A percentile compares a stretch with the other conserved stretches of the same genome.
Conservation (phyloP, 192 early-diverging fungal species). For the Spizellomyces sp. region DNA sequence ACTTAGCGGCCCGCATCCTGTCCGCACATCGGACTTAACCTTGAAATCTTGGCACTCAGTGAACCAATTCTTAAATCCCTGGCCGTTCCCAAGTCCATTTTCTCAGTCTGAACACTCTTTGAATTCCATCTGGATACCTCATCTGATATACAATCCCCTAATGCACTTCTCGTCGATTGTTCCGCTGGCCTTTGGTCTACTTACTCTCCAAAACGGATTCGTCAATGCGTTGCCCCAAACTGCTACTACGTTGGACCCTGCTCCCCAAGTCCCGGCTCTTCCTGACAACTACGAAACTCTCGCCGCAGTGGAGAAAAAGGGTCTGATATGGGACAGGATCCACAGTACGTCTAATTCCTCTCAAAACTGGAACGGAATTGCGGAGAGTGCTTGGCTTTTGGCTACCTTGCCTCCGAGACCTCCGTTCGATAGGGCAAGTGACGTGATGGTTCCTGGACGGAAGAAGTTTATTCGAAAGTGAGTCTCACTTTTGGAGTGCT, state of each 20-base stretch:
- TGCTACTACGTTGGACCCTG: neutral
- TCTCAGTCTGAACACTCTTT: too few relatives aligned
- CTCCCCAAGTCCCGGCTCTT: neutral
- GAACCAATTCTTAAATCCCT: too few relatives aligned
- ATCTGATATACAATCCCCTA: too few relatives aligned
- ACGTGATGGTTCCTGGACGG: slow-evolving; percentile 17
- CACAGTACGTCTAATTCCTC: slow-evolving; percentile 2
- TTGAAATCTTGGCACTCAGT: too few relatives aligned
- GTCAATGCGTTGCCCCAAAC: too few relatives aligned
- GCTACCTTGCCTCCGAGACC: slow-evolving; percentile 5
- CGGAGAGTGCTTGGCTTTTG: slow-evolving; percentile 3
- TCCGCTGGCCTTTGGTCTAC: too few relatives aligned
- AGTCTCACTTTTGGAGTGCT: neutral
- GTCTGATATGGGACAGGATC: slow-evolving; percentile 8
- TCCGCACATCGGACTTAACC: too few relatives aligned
- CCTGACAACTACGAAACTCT: slow-evolving; percentile 17
- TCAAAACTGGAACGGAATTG: neutral
- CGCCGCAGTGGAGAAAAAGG: slow-evolving; percentile 8
- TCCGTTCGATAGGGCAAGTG: slow-evolving; percentile 9
- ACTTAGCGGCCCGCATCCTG: too few relatives aligned
- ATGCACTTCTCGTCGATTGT: neutral
- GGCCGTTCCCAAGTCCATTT: too few relatives aligned
- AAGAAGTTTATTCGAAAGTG: slow-evolving; percentile 28
- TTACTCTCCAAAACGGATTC: too few relatives aligned
- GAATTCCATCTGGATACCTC: too few relatives aligned